These are phyloP conservation scores for Podospora conica DNA, from an alignment of 495 filamentous ascomycete genomes.

Conservation along the genomic window DNA sequence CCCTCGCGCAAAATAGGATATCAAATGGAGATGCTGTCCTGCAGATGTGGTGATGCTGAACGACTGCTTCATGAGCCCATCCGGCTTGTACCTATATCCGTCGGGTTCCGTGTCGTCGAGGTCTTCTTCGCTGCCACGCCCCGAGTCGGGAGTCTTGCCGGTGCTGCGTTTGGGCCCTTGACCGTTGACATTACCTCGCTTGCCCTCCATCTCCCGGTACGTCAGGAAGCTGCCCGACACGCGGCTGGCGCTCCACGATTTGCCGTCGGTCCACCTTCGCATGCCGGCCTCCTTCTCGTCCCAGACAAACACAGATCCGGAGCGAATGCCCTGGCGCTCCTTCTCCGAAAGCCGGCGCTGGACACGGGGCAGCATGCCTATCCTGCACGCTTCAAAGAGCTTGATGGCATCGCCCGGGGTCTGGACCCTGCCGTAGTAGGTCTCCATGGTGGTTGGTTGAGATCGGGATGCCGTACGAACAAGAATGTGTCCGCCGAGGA, in stretches of 20 bases:
- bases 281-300: slow-evolving; percentile 98
- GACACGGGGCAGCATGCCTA: slow-evolving; percentile 84
- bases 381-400: slow-evolving; percentile 90
- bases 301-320: slow-evolving; percentile 98
- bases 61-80: slow-evolving; percentile 97
- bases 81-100: slow-evolving; percentile 94
- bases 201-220: slow-evolving; percentile 98
- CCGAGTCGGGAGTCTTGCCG: slow-evolving; percentile 76
- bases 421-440: slow-evolving; percentile 87
- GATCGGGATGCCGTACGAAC: too few species aligned
- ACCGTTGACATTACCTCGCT: slow-evolving; percentile 55
- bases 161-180: slow-evolving; percentile 47
- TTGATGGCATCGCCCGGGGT: slow-evolving; percentile 93
- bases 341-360: slow-evolving; percentile 94
- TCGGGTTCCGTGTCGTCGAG: slow-evolving; percentile 83
- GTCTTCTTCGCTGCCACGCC: slow-evolving; percentile 72
- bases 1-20: slow-evolving; percentile 69
- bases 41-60: slow-evolving; percentile 94
- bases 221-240: slow-evolving; percentile 97
- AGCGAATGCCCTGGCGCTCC: slow-evolving; percentile 87
- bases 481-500: neutral
- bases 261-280: slow-evolving; percentile 97
- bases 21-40: slow-evolving; percentile 89
- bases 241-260: slow-evolving; percentile 97
- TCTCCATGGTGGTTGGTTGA: slow-evolving; percentile 64